Base-by-base conservation (phyloP, 2,329 filamentous ascomycete genomes). In the Podosphaera leucotricha region DNA sequence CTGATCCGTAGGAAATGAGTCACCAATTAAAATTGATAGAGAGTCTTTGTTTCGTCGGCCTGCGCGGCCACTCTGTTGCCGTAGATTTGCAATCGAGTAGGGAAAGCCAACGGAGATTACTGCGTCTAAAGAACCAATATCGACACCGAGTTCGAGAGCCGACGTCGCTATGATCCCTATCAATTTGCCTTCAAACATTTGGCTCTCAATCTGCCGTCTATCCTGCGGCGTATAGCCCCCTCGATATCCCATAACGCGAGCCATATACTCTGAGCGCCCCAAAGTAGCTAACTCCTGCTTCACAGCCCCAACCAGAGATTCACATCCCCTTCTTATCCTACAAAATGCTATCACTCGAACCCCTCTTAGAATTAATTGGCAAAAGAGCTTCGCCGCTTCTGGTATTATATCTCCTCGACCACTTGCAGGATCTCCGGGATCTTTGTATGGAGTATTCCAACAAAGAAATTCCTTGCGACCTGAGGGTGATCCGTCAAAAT, bases 111-210 rank as follows among this genome's bases (percentile, higher is more conserved):
- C 80, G 0, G 83, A 93, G 48, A 98, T 69, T 11, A 98, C 90
- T 44, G 86, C 90, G 60, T 98, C 90, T 7, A 98, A 66, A 1
- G 80, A 82, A 15, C 90, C 90, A 51, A 98, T 95, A 57, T 98
- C 90, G 37, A 98, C 83, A 22, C 90, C 90, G 1, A 98, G 65
- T 57, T 98, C 90, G 2, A 98, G 67, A 0, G 90, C 90, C 44
- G 79, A 92, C 0, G 90, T 98, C 2, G 87, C 87, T 26, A 98
- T 77, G 46, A 98, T 92, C 1, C 90, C 90, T 48, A 94, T 69
- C 1, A 98, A 67, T 54, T 86, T 90, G 0, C 90, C 90, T 45
- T 92, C 81, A 53, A 98, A 98, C 90, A 98, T 95, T 57, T 95
- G 86, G 21, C 71, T 75, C 59, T 98, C 90, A 47, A 98, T 94